Base-by-base conservation (phyloP, 2,329 filamentous ascomycete species). In the Ceratocystis destructans region DNA sequence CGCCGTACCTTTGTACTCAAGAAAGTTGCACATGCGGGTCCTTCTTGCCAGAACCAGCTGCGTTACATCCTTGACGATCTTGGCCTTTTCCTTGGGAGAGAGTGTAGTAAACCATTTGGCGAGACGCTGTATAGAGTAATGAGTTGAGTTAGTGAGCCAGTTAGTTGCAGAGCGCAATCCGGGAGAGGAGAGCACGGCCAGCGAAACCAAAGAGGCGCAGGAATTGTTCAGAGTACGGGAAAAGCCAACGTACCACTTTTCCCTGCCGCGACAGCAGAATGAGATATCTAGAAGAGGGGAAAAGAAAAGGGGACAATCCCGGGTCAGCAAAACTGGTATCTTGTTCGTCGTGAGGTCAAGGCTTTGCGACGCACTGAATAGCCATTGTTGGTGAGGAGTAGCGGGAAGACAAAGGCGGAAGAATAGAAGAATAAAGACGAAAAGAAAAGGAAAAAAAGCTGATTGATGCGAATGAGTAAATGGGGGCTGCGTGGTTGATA, bases 81-180 rank as follows among this genome's bases (percentile, higher is more conserved):
- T 99, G 78, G 93, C 94, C 81, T 99, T 99, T 75, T 99, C 94
- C 78, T 88, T 96, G 70, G 94, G 94, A 45, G 93, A 96, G 69
- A 99, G 83, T 17, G 94, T 99, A 66, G 92, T 96, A 79, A 99
- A 99, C 94, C 94, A 99, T 80, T 99, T 99, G 71, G 94, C 94
- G 66, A 99, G 87, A 75, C 94, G 92, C 94, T 99, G 78, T 66
- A 70, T 10, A 68, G 37, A 15, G 33, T 37, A 12, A 37, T 37
- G 10, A 37, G 33, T 37, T 37, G 22, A 22, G 22, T 22, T 22
- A 37, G 33, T 37, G 8, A 37, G 33, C 33, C 8, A 37, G 33
- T 37, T 37, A 3, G 8, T 37, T 37, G 33, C 33, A 37, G 33
- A 12, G 33, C 33, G 33, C 33, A 37, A 12, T 37, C 7, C 10